Evolutionary conservation across 148 eudicot species (phyloP).

Genomic region (Polygonum maritimum): DNA sequence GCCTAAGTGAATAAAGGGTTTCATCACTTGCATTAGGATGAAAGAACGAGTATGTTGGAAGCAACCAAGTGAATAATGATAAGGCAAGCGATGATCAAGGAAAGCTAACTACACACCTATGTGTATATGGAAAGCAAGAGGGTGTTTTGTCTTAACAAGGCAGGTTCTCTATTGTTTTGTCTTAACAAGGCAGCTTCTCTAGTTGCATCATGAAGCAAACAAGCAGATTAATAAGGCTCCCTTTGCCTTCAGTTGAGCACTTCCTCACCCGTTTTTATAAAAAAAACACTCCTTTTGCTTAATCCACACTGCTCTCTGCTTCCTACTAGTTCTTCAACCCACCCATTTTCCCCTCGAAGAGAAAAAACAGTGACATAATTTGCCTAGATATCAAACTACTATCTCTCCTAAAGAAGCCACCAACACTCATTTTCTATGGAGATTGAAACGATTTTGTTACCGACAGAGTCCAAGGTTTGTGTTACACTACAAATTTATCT

Average conservation of each 20-base stretch:
- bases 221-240: neutral
- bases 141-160: neutral
- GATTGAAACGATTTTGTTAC: no score
- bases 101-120: neutral
- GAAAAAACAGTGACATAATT: no score
- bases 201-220: neutral
- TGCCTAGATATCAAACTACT: no score
- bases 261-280: neutral
- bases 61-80: neutral
- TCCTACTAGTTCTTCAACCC: neutral
- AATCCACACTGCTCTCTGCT: neutral
- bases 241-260: neutral
- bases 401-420: no score
- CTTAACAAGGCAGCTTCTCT: neutral
- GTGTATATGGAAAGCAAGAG: neutral
- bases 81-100: neutral
- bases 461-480: neutral
- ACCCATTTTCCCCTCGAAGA: no score
- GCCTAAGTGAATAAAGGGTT: no score
- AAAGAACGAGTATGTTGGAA: neutral
- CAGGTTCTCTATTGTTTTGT: neutral
- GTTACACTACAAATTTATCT: neutral
- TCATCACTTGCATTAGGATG: no score
- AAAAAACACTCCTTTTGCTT: neutral
- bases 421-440: neutral